Conservation (phyloP, 2,329 filamentous ascomycete species). For the Simplicillium sp. region DNA sequence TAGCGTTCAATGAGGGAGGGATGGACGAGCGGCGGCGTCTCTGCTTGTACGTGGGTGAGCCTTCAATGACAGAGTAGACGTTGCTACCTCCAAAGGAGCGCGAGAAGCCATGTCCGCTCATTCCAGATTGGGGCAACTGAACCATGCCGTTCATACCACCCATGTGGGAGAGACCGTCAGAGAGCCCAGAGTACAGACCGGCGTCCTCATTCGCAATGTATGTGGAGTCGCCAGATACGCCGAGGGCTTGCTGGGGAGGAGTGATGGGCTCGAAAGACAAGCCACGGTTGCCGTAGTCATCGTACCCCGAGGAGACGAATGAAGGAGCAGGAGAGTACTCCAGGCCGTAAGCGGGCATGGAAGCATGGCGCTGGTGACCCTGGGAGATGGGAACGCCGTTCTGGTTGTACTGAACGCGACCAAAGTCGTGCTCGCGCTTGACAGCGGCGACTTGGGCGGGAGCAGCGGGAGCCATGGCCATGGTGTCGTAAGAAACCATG, state of each 20-base stretch:
- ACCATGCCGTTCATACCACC: constrained; percentile 80
- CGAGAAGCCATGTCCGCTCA: constrained; percentile 71
- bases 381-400: constrained; percentile 79
- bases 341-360: constrained; percentile 91
- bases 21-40: constrained; percentile 88
- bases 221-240: constrained; percentile 76
- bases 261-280: constrained; percentile 96
- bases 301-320: constrained; percentile 96
- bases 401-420: constrained; percentile 79
- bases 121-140: constrained; percentile 77
- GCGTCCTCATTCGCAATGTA: constrained; percentile 99
- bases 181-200: constrained; percentile 88
- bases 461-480: constrained; percentile 60
- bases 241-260: constrained; percentile 80
- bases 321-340: constrained; percentile 98
- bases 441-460: constrained; percentile 58
- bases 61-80: constrained; percentile 93
- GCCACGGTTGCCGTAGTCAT: constrained; percentile 94
- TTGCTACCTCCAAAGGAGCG: constrained; percentile 65
- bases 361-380: constrained; percentile 84
- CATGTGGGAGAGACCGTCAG: constrained; percentile 67
- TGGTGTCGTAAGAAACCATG: constrained; percentile 60
- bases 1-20: constrained; percentile 63
- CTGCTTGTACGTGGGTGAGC: constrained; percentile 98
- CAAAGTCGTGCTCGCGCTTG: constrained; percentile 83